Conservation (phyloP, 2,329 filamentous ascomycete genomes). For the Elsinoe perseae region DNA sequence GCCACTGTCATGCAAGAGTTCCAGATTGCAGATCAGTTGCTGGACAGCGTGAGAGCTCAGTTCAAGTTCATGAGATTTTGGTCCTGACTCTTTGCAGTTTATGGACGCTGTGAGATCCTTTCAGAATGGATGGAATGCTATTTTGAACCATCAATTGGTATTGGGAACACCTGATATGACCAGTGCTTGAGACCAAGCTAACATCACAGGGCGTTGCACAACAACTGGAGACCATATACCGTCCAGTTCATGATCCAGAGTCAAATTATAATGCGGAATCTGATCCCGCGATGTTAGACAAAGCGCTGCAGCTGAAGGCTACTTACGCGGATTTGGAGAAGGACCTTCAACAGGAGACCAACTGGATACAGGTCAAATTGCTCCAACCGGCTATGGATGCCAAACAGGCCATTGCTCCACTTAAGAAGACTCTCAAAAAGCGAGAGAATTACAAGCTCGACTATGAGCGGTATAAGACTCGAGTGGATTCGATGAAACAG, state of each 20-base stretch:
- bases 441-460: slow-evolving; percentile 64
- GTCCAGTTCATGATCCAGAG: slow-evolving; percentile 62
- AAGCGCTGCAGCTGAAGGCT: slow-evolving; percentile 57
- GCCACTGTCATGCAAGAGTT: slow-evolving; percentile 69
- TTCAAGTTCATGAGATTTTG: not conserved
- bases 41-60: slow-evolving; percentile 53
- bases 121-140: slow-evolving; percentile 69
- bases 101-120: slow-evolving; percentile 68
- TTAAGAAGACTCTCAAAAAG: slow-evolving; percentile 79
- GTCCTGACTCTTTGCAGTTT: slow-evolving; percentile 34
- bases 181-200: not conserved
- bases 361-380: slow-evolving; percentile 61
- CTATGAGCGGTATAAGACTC: slow-evolving; percentile 68
- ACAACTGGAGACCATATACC: slow-evolving; percentile 66
- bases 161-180: not conserved
- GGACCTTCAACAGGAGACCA: slow-evolving; percentile 64
- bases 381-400: slow-evolving; percentile 63
- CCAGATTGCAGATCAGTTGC: slow-evolving; percentile 67
- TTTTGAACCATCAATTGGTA: slow-evolving; percentile 42
- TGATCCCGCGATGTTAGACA: slow-evolving; percentile 51
- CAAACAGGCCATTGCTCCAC: slow-evolving; percentile 57
- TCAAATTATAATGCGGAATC: slow-evolving; percentile 48
- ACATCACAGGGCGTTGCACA: slow-evolving; percentile 48
- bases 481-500: slow-evolving; percentile 59
- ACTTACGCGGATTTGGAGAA: slow-evolving; percentile 62